Percentiles rank a stretch among this genome's conserved stretches.
Conservation (phyloP, 2,329 filamentous ascomycete genomes). For the Diplodia scrobiculata region DNA sequence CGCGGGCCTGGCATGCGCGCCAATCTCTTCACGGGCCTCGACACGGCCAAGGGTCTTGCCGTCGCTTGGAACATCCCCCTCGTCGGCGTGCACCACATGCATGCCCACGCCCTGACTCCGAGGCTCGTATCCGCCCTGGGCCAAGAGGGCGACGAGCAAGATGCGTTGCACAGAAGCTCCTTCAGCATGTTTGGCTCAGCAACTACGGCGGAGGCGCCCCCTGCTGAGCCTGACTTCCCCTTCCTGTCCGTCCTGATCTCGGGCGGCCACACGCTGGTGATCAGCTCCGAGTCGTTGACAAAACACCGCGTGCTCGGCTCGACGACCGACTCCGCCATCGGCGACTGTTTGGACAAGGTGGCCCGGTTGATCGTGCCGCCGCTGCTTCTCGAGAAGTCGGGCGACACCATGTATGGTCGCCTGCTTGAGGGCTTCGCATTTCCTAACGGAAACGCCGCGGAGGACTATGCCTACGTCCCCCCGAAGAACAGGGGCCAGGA, state of each 20-base stretch:
- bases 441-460: constrained; percentile 46
- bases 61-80: constrained; percentile 81
- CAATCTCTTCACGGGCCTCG: constrained; percentile 75
- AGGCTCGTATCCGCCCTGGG: constrained; percentile 65
- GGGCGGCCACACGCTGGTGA: constrained; percentile 86
- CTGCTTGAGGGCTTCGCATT: constrained; percentile 80
- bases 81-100: constrained; percentile 85
- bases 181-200: not conserved
- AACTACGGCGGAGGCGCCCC: not conserved
- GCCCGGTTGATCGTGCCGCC: constrained; percentile 74
- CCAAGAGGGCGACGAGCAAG: not conserved
- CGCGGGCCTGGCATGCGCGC: constrained; percentile 86
- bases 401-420: constrained; percentile 76
- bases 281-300: constrained; percentile 69
- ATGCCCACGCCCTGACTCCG: constrained; percentile 89
- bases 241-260: constrained; percentile 88
- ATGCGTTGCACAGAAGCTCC: not conserved
- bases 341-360: constrained; percentile 85
- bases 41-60: constrained; percentile 83
- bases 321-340: constrained; percentile 80
- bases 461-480: constrained; percentile 57
- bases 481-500: constrained; percentile 63
- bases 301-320: constrained; percentile 73
- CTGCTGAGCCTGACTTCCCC: constrained; percentile 64
- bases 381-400: constrained; percentile 56